Evolutionary conservation across 2,329 filamentous ascomycete species (phyloP).

Genomic region (Colletotrichum siamense): DNA sequence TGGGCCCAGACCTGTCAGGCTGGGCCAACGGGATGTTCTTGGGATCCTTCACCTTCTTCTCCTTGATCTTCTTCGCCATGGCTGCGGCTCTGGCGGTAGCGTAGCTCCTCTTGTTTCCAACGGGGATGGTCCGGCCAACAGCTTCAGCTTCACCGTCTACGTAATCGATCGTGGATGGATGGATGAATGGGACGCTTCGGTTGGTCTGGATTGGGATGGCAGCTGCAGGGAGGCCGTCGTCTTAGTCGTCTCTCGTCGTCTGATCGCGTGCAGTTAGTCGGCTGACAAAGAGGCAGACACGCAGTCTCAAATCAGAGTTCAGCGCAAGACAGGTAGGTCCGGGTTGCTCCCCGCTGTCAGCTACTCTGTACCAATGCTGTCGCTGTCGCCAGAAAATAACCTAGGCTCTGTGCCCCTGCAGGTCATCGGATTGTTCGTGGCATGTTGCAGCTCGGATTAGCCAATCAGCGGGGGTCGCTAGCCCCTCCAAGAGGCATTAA

Average conservation of each 20-base stretch:
- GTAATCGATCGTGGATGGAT: neutral
- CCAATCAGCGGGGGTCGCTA: neutral
- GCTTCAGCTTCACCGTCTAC: neutral
- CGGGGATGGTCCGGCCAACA: neutral
- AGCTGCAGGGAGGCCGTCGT: neutral
- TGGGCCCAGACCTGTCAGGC: constrained; percentile 69
- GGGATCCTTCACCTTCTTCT: constrained; percentile 54
- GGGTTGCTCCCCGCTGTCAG: neutral
- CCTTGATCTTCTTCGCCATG: constrained; percentile 42
- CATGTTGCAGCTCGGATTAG: neutral
- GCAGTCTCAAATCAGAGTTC: neutral
- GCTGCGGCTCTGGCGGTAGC: neutral
- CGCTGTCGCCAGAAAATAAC: neutral
- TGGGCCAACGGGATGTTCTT: constrained; percentile 66
- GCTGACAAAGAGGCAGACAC: constrained; percentile 1
- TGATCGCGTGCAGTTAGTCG: neutral
- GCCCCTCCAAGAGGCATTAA: neutral
- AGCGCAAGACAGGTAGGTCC: neutral
- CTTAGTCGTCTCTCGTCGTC: neutral
- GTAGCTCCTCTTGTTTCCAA: neutral
- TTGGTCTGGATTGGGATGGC: neutral
- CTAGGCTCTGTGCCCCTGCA: neutral
- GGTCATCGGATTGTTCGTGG: neutral
- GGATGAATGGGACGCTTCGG: neutral
- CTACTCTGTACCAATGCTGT: neutral